Evolutionary conservation across 108 stramenopile genomes (phyloP).

Genomic region (Fistulifera pelliculosa): DNA sequence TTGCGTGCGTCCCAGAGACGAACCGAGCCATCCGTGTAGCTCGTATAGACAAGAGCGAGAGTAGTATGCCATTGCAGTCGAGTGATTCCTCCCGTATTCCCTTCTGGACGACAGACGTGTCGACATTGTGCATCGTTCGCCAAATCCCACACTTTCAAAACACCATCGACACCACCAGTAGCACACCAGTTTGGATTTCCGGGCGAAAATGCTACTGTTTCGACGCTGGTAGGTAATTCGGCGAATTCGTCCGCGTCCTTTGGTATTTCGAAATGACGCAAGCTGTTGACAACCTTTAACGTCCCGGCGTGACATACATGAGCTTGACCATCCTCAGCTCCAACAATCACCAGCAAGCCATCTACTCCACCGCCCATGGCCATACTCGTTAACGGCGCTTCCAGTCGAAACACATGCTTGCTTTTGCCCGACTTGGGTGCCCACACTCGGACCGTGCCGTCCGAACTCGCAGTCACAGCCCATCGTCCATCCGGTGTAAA

Average conservation of each 20-base stretch:
- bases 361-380: slow-evolving; percentile 49
- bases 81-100: slow-evolving; percentile 43
- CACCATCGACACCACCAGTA: slow-evolving; percentile 80
- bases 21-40: slow-evolving; percentile 66
- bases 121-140: slow-evolving; percentile 40
- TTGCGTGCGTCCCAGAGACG: slow-evolving; percentile 88
- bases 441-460: slow-evolving; percentile 90
- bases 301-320: slow-evolving; percentile 76
- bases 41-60: slow-evolving; percentile 62
- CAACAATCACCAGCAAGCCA: slow-evolving; percentile 52
- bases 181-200: slow-evolving; percentile 75
- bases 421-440: slow-evolving; percentile 83
- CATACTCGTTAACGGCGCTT: slow-evolving; percentile 63
- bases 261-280: slow-evolving; percentile 65
- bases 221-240: slow-evolving; percentile 64
- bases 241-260: slow-evolving; percentile 50
- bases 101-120: slow-evolving; percentile 25
- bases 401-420: slow-evolving; percentile 72
- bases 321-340: slow-evolving; percentile 85
- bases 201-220: slow-evolving; percentile 82
- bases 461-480: slow-evolving; percentile 71
- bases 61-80: slow-evolving; percentile 76
- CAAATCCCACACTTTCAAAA: slow-evolving; percentile 84
- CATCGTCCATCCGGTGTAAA: slow-evolving; percentile 88
- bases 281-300: slow-evolving; percentile 72